Conservation (phyloP, 2,329 filamentous ascomycete species). For the Fusarium nygamai region DNA sequence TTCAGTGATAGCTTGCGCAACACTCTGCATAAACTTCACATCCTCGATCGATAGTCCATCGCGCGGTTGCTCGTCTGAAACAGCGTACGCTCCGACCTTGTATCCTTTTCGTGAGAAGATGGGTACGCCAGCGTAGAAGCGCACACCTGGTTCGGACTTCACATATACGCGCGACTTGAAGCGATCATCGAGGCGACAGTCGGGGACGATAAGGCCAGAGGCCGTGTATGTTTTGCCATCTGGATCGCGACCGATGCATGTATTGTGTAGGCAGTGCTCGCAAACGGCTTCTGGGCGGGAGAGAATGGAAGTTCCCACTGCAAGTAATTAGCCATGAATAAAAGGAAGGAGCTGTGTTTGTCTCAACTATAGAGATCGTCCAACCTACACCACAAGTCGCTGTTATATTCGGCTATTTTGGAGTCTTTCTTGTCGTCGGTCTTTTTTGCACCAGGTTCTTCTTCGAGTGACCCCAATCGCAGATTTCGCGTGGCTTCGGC, state of each 20-base stretch:
- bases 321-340: background rate
- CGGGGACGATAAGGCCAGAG: slow-evolving; percentile 44
- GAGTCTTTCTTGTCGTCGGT: background rate
- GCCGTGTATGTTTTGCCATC: slow-evolving; percentile 42
- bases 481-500: slow-evolving; percentile 61
- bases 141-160: slow-evolving; percentile 44
- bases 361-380: background rate
- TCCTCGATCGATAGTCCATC: slow-evolving; percentile 59
- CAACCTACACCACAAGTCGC: slow-evolving; percentile 50
- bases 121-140: slow-evolving; percentile 61
- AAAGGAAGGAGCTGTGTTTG: background rate
- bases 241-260: slow-evolving; percentile 39
- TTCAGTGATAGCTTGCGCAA: slow-evolving; percentile 66
- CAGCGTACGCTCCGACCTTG: slow-evolving; percentile 68
- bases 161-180: slow-evolving; percentile 49
- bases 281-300: slow-evolving; percentile 49
- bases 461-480: slow-evolving; percentile 49
- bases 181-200: slow-evolving; percentile 46
- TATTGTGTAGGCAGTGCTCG: slow-evolving; percentile 41
- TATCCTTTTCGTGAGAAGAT: slow-evolving; percentile 64
- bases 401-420: slow-evolving; percentile 6
- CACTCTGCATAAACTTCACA: slow-evolving; percentile 64
- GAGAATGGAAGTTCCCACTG: slow-evolving; percentile 43
- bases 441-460: background rate
- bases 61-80: slow-evolving; percentile 67